Evolutionary conservation across 306 rosid species (phyloP).

Genomic region (Pyrus pyrifolia): DNA sequence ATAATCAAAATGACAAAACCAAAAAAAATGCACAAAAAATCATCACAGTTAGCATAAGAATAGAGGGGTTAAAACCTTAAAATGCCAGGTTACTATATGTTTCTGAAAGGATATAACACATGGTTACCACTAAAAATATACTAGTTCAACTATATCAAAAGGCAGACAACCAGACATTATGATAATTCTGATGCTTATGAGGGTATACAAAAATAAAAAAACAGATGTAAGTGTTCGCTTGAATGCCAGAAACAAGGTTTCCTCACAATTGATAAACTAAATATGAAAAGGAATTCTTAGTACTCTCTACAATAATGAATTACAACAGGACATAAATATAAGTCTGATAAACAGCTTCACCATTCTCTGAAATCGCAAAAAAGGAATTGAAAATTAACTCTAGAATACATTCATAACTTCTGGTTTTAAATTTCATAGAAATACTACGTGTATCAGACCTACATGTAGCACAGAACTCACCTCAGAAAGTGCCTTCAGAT

Average conservation of each 20-base stretch:
- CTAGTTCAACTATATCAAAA: not conserved
- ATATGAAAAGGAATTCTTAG: not conserved
- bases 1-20: not conserved
- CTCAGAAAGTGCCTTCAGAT: conserved; percentile 30
- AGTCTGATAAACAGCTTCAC: not conserved
- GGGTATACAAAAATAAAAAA: not conserved
- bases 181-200: not conserved
- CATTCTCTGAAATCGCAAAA: not conserved
- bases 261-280: not conserved
- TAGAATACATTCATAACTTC: not conserved
- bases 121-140: not conserved
- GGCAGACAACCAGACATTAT: not conserved
- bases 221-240: not conserved
- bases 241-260: not conserved
- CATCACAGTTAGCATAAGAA: not conserved
- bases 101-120: not conserved
- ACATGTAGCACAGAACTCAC: conserved; percentile 11
- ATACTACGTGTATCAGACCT: not conserved
- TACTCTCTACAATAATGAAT: not conserved
- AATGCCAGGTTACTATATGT: not conserved
- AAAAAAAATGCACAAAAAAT: not conserved
- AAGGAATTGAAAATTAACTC: not conserved
- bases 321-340: not conserved
- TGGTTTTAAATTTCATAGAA: not conserved
- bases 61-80: not conserved